Conservation (phyloP, 345 rosid genomes). For the Lumnitzera racemosa region DNA sequence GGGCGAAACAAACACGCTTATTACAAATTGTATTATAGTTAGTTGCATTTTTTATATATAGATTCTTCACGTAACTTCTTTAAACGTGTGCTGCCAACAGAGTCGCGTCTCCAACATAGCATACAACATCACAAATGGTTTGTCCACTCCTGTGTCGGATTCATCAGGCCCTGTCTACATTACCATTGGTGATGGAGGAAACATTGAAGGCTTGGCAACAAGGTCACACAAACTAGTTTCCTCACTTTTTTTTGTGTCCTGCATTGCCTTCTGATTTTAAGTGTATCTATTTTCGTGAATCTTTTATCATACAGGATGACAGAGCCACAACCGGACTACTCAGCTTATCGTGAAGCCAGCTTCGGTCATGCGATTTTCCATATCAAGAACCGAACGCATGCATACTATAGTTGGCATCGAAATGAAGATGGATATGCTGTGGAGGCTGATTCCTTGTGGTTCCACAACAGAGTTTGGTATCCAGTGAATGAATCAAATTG, state of each 20-base stretch:
- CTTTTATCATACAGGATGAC: conserved; percentile 49
- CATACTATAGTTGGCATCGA: conserved; percentile 71
- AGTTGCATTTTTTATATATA: no score
- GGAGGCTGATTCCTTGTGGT: conserved; percentile 83
- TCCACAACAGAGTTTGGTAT: conserved; percentile 62
- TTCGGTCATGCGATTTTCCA: conserved; percentile 80
- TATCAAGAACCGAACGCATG: conserved; percentile 82
- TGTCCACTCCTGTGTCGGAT: conserved; percentile 32
- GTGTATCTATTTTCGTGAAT: neutral
- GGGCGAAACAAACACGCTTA: no score
- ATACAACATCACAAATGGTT: conserved; percentile 45
- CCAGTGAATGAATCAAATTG: conserved; percentile 46
- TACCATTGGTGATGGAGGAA: conserved; percentile 73
- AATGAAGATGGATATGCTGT: conserved; percentile 73
- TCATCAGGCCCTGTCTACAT: conserved; percentile 49
- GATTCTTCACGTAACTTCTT: neutral
- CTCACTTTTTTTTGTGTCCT: neutral
- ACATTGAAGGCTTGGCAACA: conserved; percentile 61
- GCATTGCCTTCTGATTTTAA: neutral
- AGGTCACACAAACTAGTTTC: conserved; percentile 13
- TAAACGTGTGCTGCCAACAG: conserved; percentile 12
- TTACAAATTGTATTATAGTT: no score
- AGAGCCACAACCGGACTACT: conserved; percentile 80
- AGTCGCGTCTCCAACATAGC: conserved; percentile 43
- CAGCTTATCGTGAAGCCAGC: conserved; percentile 84